Conservation (phyloP, 2,329 filamentous ascomycete genomes). For the Aspergillus sp. region DNA sequence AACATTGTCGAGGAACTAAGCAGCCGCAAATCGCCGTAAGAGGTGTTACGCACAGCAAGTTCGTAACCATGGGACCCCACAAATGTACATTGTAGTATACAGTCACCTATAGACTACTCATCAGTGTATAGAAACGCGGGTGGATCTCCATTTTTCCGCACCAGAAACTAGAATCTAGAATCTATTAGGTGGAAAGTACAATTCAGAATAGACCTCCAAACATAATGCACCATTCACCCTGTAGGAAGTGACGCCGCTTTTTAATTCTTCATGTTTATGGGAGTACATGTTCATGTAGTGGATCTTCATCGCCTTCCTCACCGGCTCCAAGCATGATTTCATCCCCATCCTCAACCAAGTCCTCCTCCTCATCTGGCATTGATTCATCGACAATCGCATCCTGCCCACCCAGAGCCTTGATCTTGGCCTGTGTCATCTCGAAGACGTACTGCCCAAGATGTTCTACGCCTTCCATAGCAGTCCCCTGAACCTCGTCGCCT, state of each 20-base stretch:
- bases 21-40: conserved; percentile 15
- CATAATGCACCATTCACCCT: not conserved
- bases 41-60: not conserved
- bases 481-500: conserved; percentile 56
- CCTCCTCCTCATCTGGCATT: conserved; percentile 35
- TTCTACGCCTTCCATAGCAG: conserved; percentile 86
- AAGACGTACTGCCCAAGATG: conserved; percentile 95
- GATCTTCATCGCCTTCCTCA: conserved; percentile 40
- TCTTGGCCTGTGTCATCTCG: conserved; percentile 84
- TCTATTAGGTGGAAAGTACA: not conserved
- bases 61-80: not conserved
- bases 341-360: conserved; percentile 36
- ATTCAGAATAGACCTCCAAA: not conserved
- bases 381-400: conserved; percentile 42
- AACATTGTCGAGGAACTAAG: conserved; percentile 63
- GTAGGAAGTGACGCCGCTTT: not conserved
- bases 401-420: conserved; percentile 60
- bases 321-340: conserved; percentile 41
- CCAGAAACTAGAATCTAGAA: not conserved
- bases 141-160: not conserved
- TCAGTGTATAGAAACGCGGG: not conserved
- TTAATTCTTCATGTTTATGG: conserved; percentile 8
- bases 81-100: not conserved
- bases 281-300: conserved; percentile 36
- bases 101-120: not conserved